Evolutionary conservation across 371 early-diverging fungal genomes (phyloP).

Genomic region (Lichtheimia corymbifera): DNA sequence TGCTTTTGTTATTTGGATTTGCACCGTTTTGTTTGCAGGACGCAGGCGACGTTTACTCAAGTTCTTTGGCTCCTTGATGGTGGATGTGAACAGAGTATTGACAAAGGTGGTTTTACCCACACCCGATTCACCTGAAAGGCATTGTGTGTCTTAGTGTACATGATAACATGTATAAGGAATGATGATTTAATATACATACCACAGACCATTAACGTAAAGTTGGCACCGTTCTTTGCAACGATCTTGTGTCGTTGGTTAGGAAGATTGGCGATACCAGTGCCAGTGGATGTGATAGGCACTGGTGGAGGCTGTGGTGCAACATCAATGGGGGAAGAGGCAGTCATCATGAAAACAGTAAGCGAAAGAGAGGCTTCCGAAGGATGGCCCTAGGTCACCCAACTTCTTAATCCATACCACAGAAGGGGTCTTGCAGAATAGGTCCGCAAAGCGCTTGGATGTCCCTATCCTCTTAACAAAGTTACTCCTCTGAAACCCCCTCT

Average conservation of each 20-base stretch:
- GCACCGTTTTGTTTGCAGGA: conserved; percentile 87
- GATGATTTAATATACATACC: conserved; percentile 59
- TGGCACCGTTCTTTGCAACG: conserved; percentile 90
- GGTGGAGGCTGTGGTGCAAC: conserved; percentile 38
- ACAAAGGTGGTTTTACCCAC: conserved; percentile 90
- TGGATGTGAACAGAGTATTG: conserved; percentile 86
- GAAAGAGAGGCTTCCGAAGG: background rate
- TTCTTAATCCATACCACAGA: background rate
- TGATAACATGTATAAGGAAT: background rate
- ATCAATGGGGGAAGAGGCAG: conserved; percentile 31
- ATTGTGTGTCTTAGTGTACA: background rate
- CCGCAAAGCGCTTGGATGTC: too few species aligned
- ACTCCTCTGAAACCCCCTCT: too few species aligned
- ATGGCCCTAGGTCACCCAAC: conserved; percentile 3
- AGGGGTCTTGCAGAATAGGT: background rate
- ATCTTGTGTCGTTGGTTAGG: conserved; percentile 98
- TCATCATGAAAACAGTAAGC: conserved; percentile 14
- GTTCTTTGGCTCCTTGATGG: conserved; percentile 87
- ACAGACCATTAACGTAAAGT: conserved; percentile 96
- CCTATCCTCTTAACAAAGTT: too few species aligned
- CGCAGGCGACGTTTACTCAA: conserved; percentile 79
- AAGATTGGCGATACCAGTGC: conserved; percentile 97
- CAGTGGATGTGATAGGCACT: conserved; percentile 57
- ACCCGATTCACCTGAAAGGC: conserved; percentile 54
- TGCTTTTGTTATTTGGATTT: conserved; percentile 86